These are phyloP conservation scores for Metschnikowia orientalis DNA, from an alignment of 805 yeast species.

Conservation along the genomic window DNA sequence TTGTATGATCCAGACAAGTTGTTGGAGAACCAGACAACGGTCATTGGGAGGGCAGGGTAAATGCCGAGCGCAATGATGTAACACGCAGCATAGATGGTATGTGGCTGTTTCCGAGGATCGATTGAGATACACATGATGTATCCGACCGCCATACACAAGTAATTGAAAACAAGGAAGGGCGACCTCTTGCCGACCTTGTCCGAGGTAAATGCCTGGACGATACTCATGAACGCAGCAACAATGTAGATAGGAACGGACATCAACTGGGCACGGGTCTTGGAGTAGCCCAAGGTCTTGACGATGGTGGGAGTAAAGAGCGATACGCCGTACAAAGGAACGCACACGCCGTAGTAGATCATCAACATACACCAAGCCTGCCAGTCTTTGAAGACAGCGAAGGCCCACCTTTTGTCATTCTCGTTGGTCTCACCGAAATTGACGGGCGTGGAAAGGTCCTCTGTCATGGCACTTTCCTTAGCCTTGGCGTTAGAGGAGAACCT, in stretches of 20 bases:
- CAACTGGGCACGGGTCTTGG: conserved; percentile 37
- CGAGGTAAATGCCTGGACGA: conserved; percentile 24
- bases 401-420: conserved; percentile 10
- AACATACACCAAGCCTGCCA: conserved; percentile 29
- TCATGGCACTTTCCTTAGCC: not conserved
- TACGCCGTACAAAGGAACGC: conserved; percentile 33
- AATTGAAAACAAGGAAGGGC: conserved; percentile 25
- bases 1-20: conserved; percentile 33
- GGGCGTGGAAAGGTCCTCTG: conserved; percentile 1
- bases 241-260: conserved; percentile 43
- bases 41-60: conserved; percentile 27
- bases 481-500: conserved; percentile 8
- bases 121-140: conserved; percentile 26
- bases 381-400: conserved; percentile 22
- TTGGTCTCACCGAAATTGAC: conserved; percentile 12
- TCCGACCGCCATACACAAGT: conserved; percentile 29
- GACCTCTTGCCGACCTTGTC: conserved; percentile 27
- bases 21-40: conserved; percentile 35
- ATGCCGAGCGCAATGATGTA: conserved; percentile 29
- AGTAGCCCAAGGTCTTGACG: conserved; percentile 41
- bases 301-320: conserved; percentile 45
- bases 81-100: conserved; percentile 29
- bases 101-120: conserved; percentile 20
- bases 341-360: conserved; percentile 25
- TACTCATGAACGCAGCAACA: conserved; percentile 28